Base-by-base conservation (phyloP, 2,329 filamentous ascomycete species). In the Alternaria atra region DNA sequence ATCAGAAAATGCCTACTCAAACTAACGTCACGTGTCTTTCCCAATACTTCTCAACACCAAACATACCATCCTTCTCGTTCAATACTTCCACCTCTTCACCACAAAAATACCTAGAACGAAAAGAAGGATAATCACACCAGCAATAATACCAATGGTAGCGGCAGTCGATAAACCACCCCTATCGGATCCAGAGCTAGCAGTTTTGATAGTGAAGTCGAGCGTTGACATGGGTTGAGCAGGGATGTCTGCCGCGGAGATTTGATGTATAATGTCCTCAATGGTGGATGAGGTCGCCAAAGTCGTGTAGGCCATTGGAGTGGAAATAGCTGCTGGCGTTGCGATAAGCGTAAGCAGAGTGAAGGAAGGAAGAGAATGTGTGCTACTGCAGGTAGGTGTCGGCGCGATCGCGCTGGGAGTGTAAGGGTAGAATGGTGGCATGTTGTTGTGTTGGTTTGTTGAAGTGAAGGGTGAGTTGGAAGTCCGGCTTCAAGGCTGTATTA, bases 401-500 rank as follows among this genome's bases (percentile, higher is more conserved):
- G 37, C 27, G 6, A 34, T 1, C 10, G 30, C 52, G 20, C 5
- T 55, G 2, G n/a, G 25, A 0, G 5, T 32, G 20, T 48, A 40
- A 5, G 27, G 39, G 55, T 46, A 43, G n/a, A 59, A 37, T 35
- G 42, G 56, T 15, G 50, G 17, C 54, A 56, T 55, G 4, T 15
- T 43, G 25, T 25, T 25, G 9, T 8, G 25, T 6, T 17, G 10
- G 2, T 30, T 8, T 23, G 2, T 37, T 44, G 25, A n/a, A 30
- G 17, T 3, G 9, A 20, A 13, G n/a, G 6, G 15, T 29, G 23
- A 5, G 17, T 53, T 23, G 12, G 6, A 34, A 34, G 37, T 50
- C 20, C n/a, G 13, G 32, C 46, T 37, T 50, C 20, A 13, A 35
- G 32, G 17, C 20, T 25, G 9, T 25, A 5, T 23, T 27, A 20